Evolutionary conservation across 371 early-diverging fungal species (phyloP), one percentile per base, ranked within the genome.

Genomic region (Circinella umbellata): DNA sequence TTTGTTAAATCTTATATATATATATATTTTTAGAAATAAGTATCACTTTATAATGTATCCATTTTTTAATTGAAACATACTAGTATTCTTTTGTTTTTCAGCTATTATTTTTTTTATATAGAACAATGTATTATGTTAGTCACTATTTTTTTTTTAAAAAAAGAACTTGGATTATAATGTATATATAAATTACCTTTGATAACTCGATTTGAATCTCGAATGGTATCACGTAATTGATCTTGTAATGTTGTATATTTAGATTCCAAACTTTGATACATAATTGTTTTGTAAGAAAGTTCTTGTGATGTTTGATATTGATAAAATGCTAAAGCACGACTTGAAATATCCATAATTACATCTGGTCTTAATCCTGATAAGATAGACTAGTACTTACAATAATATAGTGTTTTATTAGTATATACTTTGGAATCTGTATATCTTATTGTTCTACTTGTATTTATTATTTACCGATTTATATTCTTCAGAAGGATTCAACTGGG

Each of bases 341-440:
- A 88, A 13, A 93, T 92, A 67, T 94, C 94, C 79, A 90, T 80
- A n/a, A 94, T 85, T 9, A 86, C 69, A 42, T 89, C 88, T 2
- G 95, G 95, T 11, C 87, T 81, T 8, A 94, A 75, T 4, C 95
- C 95, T 11, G 93, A 89, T 55, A 94, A 79, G 18, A 93, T 87
- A 27, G 90, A 87, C 88, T 93, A n/a, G n/a, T n/a, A n/a, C n/a
- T n/a, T n/a, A n/a, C n/a, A n/a, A n/a, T n/a, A n/a, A n/a, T n/a
- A n/a, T n/a, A n/a, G n/a, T n/a, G n/a, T n/a, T n/a, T n/a, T n/a
- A n/a, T n/a, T 74, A 39, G 69, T 10, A 11, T 17, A 37, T 9
- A 36, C 39, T 39, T 39, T 39, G 39, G 10, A 39, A 39, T 39
- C 4, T 60, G 18, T n/a, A 4, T n/a, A 11, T 27, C 27, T 27